Percentiles rank a stretch among this genome's conserved stretches.
phyloP scores from a whole-genome alignment of 192 early-diverging fungal species.

The Kickxella alabastrina region DNA sequence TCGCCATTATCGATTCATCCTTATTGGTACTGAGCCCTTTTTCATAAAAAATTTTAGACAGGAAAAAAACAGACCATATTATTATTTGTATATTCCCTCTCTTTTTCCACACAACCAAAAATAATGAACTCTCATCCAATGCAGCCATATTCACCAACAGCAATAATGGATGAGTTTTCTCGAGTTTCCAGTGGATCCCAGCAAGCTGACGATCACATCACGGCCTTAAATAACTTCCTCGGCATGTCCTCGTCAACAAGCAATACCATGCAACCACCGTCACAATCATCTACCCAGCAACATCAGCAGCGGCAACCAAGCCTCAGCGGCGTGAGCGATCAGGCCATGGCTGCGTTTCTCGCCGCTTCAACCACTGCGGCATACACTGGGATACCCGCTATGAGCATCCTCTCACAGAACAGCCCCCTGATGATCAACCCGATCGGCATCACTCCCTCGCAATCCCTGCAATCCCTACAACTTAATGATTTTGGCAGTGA shows the following conservation, averaged over 20 bases:
- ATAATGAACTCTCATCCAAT: constrained; percentile 2
- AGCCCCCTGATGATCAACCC: constrained; percentile 31
- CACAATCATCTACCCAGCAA: constrained; percentile 3
- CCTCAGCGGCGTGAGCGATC: constrained; percentile 10
- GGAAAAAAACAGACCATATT: too few relatives aligned
- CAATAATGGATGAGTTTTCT: constrained; percentile 8
- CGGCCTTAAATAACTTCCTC: constrained; percentile 36
- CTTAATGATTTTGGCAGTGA: constrained; percentile 21
- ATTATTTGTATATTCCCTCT: too few relatives aligned
- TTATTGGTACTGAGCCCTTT: too few relatives aligned
- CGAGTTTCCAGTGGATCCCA: constrained; percentile 1
- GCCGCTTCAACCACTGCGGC: constrained; percentile 16
- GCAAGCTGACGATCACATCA: constrained; percentile 27
- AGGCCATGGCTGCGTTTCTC: constrained; percentile 34
- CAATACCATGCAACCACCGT: background rate
- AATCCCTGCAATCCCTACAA: constrained; percentile 29
- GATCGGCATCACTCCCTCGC: constrained; percentile 30
- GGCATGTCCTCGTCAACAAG: constrained; percentile 8
- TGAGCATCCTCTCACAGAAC: constrained; percentile 6
- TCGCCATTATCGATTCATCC: too few relatives aligned
- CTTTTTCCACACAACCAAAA: too few relatives aligned
- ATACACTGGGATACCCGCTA: constrained; percentile 1
- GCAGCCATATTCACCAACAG: constrained; percentile 6
- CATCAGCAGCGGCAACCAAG: constrained; percentile 1
- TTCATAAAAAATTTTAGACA: too few relatives aligned